These are phyloP conservation scores for Cronartium ribicola DNA, from an alignment of 1,284 basidiomycete species.

Conservation along the genomic window DNA sequence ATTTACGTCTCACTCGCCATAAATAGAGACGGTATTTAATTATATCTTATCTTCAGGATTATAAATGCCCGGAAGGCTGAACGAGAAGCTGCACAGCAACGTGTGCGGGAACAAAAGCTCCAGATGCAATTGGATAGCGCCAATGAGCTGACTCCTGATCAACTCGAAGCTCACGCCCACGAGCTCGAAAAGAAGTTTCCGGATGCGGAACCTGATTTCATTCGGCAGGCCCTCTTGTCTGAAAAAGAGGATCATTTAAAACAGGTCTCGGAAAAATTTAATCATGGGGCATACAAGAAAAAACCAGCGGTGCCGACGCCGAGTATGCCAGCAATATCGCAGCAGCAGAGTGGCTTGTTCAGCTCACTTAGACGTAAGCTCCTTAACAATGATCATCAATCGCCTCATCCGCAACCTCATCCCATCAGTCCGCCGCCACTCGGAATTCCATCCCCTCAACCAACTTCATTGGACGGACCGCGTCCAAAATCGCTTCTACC, in stretches of 20 bases:
- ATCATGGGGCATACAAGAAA: conserved; percentile 33
- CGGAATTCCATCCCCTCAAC: conserved; percentile 17
- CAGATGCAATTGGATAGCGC: conserved; percentile 35
- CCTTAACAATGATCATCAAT: conserved; percentile 11
- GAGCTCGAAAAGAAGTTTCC: conserved; percentile 34
- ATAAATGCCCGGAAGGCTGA: conserved; percentile 42
- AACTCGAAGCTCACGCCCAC: conserved; percentile 20
- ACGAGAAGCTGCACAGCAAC: conserved; percentile 34
- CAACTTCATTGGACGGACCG: not conserved
- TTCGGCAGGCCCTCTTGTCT: conserved; percentile 20
- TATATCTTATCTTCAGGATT: conserved; percentile 13
- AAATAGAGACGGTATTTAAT: not conserved
- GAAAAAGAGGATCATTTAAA: conserved; percentile 40
- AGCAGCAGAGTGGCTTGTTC: conserved; percentile 36
- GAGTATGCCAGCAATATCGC: conserved; percentile 20
- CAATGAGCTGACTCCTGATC: conserved; percentile 34
- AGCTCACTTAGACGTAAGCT: conserved; percentile 32
- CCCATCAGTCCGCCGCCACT: conserved; percentile 12
- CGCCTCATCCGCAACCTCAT: not conserved
- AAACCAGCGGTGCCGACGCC: not conserved
- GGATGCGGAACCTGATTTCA: conserved; percentile 38
- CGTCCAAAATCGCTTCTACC: not conserved
- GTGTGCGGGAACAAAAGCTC: conserved; percentile 36
- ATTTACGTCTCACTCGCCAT: not conserved
- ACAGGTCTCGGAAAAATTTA: conserved; percentile 37